Conservation (phyloP, 2,329 filamentous ascomycete genomes). For the Trichoderma breve region DNA sequence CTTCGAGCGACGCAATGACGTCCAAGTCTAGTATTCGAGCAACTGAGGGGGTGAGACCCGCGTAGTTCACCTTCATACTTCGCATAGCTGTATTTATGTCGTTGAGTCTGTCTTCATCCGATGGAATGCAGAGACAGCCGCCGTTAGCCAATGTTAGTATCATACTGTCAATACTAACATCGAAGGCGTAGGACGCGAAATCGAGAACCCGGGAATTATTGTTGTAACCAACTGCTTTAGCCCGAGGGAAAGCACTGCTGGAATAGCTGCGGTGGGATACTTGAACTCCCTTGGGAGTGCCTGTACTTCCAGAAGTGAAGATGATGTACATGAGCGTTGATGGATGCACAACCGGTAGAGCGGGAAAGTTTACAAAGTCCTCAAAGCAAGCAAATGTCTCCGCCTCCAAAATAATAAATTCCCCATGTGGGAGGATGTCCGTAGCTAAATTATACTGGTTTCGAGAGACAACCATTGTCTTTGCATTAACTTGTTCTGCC, state of each 20-base stretch:
- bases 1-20: background rate
- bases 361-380: background rate
- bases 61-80: background rate
- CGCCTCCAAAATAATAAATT: background rate
- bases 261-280: slow-evolving; percentile 4
- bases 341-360: background rate
- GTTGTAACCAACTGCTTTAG: background rate
- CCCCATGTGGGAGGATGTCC: background rate
- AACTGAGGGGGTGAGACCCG: slow-evolving; percentile 3
- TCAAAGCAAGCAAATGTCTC: background rate
- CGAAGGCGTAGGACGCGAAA: slow-evolving; percentile 22
- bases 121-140: slow-evolving; percentile 24
- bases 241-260: slow-evolving; percentile 25
- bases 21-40: slow-evolving; percentile 6
- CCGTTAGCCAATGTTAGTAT: slow-evolving; percentile 21
- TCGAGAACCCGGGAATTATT: background rate
- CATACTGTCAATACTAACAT: slow-evolving; percentile 22
- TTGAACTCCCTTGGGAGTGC: background rate
- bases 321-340: background rate
- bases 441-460: background rate
- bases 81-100: background rate
- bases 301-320: slow-evolving; percentile 8
- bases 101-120: slow-evolving; percentile 15
- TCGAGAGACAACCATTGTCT: background rate
- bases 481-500: background rate